Evolutionary conservation across 768 basidiomycete genomes (phyloP).

Genomic region (Lactarius evosmus): DNA sequence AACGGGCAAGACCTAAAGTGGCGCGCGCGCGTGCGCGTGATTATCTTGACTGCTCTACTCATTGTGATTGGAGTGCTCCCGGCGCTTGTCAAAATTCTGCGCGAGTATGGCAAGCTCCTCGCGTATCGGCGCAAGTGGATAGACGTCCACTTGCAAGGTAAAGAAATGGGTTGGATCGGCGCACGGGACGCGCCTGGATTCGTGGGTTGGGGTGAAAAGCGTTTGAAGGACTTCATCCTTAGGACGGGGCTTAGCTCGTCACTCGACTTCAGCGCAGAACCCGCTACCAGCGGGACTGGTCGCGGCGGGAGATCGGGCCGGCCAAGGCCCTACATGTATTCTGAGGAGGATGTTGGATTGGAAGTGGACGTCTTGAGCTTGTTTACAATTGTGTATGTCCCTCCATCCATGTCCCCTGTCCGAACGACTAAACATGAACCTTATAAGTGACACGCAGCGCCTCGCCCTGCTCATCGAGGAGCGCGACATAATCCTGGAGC

Average conservation of each 20-base stretch:
- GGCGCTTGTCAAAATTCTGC: conserved; percentile 58
- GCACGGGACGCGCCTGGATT: conserved; percentile 62
- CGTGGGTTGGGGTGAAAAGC: conserved; percentile 68
- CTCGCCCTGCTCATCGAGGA: conserved; percentile 70
- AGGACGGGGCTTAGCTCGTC: conserved; percentile 64
- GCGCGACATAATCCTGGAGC: conserved; percentile 72
- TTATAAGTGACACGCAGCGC: conserved; percentile 58
- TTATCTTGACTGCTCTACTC: conserved; percentile 62
- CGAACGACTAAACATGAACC: conserved; percentile 14
- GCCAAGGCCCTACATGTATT: conserved; percentile 14
- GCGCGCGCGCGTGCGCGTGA: conserved; percentile 57
- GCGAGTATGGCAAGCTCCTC: conserved; percentile 57
- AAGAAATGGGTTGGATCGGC: conserved; percentile 76
- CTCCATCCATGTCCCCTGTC: conserved; percentile 5
- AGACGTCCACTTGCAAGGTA: conserved; percentile 57
- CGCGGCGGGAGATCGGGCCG: conserved; percentile 6
- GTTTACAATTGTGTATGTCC: conserved; percentile 67
- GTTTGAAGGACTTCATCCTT: conserved; percentile 64
- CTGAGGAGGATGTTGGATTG: conserved; percentile 41
- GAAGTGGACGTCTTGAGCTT: conserved; percentile 70
- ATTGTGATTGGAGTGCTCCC: conserved; percentile 63
- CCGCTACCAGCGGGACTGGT: conserved; percentile 27
- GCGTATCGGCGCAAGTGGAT: conserved; percentile 59
- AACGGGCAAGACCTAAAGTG: conserved; percentile 39
- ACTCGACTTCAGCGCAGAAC: conserved; percentile 39